Conservation (phyloP, 768 basidiomycete genomes). For the Panaeolus cyanescens region DNA sequence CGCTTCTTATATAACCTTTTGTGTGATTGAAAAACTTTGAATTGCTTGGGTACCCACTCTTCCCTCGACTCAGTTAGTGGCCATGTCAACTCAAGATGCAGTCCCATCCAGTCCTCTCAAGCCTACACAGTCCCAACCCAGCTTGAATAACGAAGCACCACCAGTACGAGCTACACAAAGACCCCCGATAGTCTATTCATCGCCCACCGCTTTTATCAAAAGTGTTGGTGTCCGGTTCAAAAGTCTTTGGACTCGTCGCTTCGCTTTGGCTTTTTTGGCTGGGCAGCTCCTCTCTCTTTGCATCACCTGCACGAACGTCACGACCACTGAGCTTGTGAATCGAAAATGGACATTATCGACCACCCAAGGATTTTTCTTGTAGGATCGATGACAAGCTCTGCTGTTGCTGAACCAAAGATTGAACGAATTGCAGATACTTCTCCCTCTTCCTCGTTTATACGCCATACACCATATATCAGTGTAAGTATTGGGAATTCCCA, state of each 20-base stretch:
- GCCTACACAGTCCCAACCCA: background rate
- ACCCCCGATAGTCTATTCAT: conserved; percentile 70
- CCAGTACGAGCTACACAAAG: conserved; percentile 25
- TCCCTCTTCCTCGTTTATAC: conserved; percentile 76
- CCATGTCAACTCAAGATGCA: background rate
- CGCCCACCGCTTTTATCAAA: conserved; percentile 48
- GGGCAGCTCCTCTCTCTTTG: conserved; percentile 87
- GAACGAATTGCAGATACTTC: conserved; percentile 60
- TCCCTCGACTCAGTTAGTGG: background rate
- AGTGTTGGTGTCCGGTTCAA: conserved; percentile 64
- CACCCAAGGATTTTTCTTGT: conserved; percentile 86
- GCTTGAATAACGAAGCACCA: background rate
- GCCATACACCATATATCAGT: conserved; percentile 88
- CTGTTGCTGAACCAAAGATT: conserved; percentile 4
- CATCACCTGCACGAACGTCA: conserved; percentile 88
- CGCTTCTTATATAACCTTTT: background rate
- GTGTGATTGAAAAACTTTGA: background rate
- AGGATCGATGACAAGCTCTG: conserved; percentile 26
- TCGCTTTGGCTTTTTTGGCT: conserved; percentile 67
- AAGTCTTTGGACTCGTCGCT: conserved; percentile 79
- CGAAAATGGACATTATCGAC: conserved; percentile 76
- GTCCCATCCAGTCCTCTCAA: background rate
- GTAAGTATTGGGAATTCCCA: conserved; percentile 40
- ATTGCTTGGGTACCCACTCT: background rate
- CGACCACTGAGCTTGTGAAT: conserved; percentile 73